phyloP scores from a whole-genome alignment of 208 protist genomes.

The Trypanosoma mega region DNA sequence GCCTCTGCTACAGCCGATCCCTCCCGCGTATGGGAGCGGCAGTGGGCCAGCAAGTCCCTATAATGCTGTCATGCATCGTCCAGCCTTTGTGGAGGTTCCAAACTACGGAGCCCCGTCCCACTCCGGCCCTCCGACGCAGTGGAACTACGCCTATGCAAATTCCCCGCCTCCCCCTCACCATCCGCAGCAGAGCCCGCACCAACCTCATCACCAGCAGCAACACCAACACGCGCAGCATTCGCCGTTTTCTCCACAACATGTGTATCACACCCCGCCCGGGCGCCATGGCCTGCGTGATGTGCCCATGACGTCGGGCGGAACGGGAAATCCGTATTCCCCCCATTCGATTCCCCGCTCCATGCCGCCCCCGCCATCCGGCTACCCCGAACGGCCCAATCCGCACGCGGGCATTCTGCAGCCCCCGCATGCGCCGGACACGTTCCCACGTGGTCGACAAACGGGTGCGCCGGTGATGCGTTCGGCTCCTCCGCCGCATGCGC shows the following conservation, averaged over 20 bases:
- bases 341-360: too few species aligned
- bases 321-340: too few species aligned
- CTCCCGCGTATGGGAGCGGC: neutral
- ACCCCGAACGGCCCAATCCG: too few species aligned
- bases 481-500: too few species aligned
- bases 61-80: neutral
- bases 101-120: neutral
- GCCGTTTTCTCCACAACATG: neutral
- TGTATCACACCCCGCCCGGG: neutral
- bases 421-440: too few species aligned
- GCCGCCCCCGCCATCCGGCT: too few species aligned
- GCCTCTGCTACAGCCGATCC: too few species aligned
- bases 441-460: too few species aligned
- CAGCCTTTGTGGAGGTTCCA: neutral
- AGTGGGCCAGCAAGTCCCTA: neutral
- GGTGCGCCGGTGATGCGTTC: too few species aligned
- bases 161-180: neutral
- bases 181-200: neutral
- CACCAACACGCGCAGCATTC: neutral
- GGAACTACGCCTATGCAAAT: constrained; percentile 2
- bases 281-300: neutral
- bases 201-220: neutral
- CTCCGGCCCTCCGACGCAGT: too few species aligned
- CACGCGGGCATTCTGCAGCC: too few species aligned
- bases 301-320: too few species aligned